These are phyloP conservation scores for Hygrophorus russula DNA, from an alignment of 768 basidiomycete species.

Conservation along the genomic window DNA sequence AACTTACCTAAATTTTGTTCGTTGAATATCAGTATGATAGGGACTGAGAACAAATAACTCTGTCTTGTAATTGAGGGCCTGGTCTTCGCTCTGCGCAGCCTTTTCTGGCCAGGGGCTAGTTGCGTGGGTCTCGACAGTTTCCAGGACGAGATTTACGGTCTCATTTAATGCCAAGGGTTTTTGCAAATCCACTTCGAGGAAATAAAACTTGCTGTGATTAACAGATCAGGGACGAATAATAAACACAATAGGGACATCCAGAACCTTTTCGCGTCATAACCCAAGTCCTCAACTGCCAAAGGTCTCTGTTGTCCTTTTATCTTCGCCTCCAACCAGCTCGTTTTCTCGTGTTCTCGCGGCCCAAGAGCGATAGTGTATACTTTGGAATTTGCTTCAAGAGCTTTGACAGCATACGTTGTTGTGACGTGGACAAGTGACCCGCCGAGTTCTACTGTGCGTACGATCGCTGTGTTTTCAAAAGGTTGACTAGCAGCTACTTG, in stretches of 20 bases:
- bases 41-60: constrained; percentile 78
- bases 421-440: constrained; percentile 82
- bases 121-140: constrained; percentile 69
- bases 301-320: constrained; percentile 56
- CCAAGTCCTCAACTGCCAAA: constrained; percentile 40
- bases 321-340: constrained; percentile 72
- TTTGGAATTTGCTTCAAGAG: constrained; percentile 47
- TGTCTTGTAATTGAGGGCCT: constrained; percentile 66
- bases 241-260: constrained; percentile 1
- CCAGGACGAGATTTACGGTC: constrained; percentile 67
- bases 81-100: constrained; percentile 66
- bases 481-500: constrained; percentile 30
- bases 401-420: constrained; percentile 78
- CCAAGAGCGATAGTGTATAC: constrained; percentile 62
- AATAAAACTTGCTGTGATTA: constrained; percentile 28
- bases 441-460: constrained; percentile 82
- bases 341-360: constrained; percentile 48
- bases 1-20: constrained; percentile 77
- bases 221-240: constrained; percentile 5
- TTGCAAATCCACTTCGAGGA: constrained; percentile 56
- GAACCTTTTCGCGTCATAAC: constrained; percentile 40
- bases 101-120: constrained; percentile 66
- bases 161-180: constrained; percentile 44
- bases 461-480: constrained; percentile 85
- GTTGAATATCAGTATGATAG: constrained; percentile 70